phyloP scores from a whole-genome alignment of 1,284 basidiomycete species.

The Trichosporon asahii region DNA sequence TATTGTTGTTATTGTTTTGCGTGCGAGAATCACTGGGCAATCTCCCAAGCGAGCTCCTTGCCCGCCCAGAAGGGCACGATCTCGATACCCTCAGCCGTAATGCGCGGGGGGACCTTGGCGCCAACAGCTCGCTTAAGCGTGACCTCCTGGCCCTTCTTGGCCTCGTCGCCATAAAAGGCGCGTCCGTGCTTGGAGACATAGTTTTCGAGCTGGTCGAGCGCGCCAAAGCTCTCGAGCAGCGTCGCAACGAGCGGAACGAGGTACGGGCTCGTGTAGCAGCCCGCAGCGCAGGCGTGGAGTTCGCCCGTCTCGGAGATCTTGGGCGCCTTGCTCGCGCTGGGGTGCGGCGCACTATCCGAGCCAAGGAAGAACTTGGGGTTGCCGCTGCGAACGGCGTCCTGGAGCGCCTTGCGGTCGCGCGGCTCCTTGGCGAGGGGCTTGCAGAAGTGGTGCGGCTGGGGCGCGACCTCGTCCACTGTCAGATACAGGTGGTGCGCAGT shows the following conservation, averaged over 20 bases:
- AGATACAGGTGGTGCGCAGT: slow-evolving; percentile 94
- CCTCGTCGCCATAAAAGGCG: slow-evolving; percentile 65
- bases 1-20: not conserved
- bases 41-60: slow-evolving; percentile 75
- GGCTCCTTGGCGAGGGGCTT: slow-evolving; percentile 98
- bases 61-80: slow-evolving; percentile 93
- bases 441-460: slow-evolving; percentile 94
- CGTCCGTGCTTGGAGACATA: slow-evolving; percentile 77
- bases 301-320: slow-evolving; percentile 32
- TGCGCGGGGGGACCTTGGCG: slow-evolving; percentile 56
- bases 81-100: slow-evolving; percentile 56
- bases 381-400: slow-evolving; percentile 75
- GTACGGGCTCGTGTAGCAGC: slow-evolving; percentile 87
- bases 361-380: slow-evolving; percentile 97
- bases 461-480: slow-evolving; percentile 96
- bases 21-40: slow-evolving; percentile 48
- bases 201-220: slow-evolving; percentile 70
- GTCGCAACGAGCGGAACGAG: slow-evolving; percentile 74
- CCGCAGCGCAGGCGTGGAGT: slow-evolving; percentile 77
- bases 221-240: slow-evolving; percentile 81
- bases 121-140: slow-evolving; percentile 46
- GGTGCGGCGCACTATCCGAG: slow-evolving; percentile 95
- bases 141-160: slow-evolving; percentile 46
- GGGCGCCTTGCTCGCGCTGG: slow-evolving; percentile 71
- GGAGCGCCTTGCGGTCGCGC: slow-evolving; percentile 80